These are phyloP conservation scores for Corynascus novoguineensis DNA, from an alignment of 495 filamentous ascomycete species.

Conservation along the genomic window DNA sequence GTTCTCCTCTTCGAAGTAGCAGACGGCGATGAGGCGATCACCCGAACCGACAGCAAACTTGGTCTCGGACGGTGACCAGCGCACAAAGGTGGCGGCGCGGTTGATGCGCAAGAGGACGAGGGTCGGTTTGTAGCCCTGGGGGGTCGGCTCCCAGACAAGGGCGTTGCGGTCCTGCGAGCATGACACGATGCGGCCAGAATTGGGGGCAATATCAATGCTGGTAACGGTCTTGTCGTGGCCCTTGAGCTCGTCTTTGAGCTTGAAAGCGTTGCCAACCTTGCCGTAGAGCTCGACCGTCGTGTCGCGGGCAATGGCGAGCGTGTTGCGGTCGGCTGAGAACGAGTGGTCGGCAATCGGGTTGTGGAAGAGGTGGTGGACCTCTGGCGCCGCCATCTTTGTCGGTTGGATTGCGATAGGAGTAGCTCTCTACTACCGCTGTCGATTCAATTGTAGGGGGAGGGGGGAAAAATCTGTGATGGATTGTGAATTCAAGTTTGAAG, in stretches of 20 bases:
- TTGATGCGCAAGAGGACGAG: conserved; percentile 96
- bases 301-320: conserved; percentile 86
- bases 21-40: conserved; percentile 91
- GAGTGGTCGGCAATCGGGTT: conserved; percentile 95
- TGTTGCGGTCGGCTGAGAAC: conserved; percentile 86
- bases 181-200: conserved; percentile 86
- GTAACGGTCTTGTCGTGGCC: conserved; percentile 97
- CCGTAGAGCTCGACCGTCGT: conserved; percentile 86
- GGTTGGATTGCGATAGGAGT: conserved; percentile 72
- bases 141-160: conserved; percentile 91
- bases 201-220: conserved; percentile 89
- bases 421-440: conserved; percentile 93
- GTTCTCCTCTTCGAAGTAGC: conserved; percentile 98
- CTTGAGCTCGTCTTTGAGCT: conserved; percentile 82
- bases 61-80: conserved; percentile 93
- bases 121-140: conserved; percentile 90
- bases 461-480: conserved; percentile 1
- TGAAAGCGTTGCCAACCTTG: conserved; percentile 66
- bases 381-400: conserved; percentile 66
- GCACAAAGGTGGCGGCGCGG: conserved; percentile 91
- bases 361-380: conserved; percentile 96
- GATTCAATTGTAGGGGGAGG: background rate
- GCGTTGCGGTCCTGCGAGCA: conserved; percentile 98
- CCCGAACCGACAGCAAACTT: conserved; percentile 98
- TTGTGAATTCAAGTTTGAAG: conserved; percentile 5